Base-by-base conservation (phyloP, 805 yeast species). In the Suhomyces faveliae region DNA sequence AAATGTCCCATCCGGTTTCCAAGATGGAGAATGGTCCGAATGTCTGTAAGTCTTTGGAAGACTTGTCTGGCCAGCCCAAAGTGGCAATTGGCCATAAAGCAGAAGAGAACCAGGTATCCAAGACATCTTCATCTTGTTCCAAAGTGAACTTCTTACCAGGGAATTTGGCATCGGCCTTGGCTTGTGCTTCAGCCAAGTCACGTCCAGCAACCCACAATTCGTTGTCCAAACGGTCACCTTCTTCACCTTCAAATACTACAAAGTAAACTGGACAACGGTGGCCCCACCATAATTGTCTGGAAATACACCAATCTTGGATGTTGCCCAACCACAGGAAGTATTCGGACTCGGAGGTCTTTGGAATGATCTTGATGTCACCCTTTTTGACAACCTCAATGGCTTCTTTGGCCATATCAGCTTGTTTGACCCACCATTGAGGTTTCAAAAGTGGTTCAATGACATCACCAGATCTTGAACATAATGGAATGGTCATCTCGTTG, bases 371-470 rank as follows among this genome's bases (percentile, higher is more conserved):
- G 60, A 92, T 80, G 45, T 83, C 81, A 55, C 97, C 97, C 30
- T 77, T 76, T 68, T 80, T 82, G 51, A 92, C 97, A 46, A 89
- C 97, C 46, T 81, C 77, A 58, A 91, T 83, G 48, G 96, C 97
- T 51, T 79, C 89, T 55, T 78, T 75, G 45, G 98, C 99, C 87
- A 89, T 87, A 48, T 84, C 87, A 60, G 78, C 78, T 73, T 91
- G 97, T 51, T 88, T 74, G 56, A 94, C 97, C 97, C 97, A 94
- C 99, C 99, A 94, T 76, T 94, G 99, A 52, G 99, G 99, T 75
- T 94, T 94, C 73, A 94, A 78, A 63, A 89, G 76, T 46, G 99
- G 99, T 76, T 94, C 99, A 62, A 94, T 91, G 54, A 94, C 77
- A 71, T 94, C 99, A 57, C 97, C 97, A 23, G 97, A 89, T 81